phyloP scores from a whole-genome alignment of 805 yeast species.

The Lachancea fermentati region DNA sequence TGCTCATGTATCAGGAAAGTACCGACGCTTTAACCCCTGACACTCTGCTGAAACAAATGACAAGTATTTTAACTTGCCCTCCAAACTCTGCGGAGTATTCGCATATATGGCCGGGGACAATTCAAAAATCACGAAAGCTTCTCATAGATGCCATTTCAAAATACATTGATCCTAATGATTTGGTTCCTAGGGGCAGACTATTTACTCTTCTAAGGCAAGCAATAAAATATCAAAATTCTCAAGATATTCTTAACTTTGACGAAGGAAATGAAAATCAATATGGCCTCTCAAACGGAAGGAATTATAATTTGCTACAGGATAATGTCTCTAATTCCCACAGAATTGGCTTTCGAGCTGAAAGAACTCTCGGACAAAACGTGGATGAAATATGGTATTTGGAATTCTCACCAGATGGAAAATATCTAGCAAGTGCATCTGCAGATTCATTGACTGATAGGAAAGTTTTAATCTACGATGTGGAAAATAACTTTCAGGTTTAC shows the following conservation, averaged over 20 bases:
- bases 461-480: slow-evolving; percentile 60
- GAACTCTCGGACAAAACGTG: slow-evolving; percentile 39
- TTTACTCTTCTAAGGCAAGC: slow-evolving; percentile 49
- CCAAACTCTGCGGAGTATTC: slow-evolving; percentile 16
- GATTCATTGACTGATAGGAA: slow-evolving; percentile 43
- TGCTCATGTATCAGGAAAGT: slow-evolving; percentile 13
- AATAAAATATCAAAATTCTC: slow-evolving; percentile 38
- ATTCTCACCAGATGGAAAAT: slow-evolving; percentile 73
- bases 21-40: slow-evolving; percentile 20
- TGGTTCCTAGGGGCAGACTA: slow-evolving; percentile 50
- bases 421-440: slow-evolving; percentile 69
- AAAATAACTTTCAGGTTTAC: slow-evolving; percentile 37
- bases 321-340: slow-evolving; percentile 17
- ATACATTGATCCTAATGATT: slow-evolving; percentile 45
- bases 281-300: slow-evolving; percentile 13
- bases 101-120: slow-evolving; percentile 32
- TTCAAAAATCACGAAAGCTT: slow-evolving; percentile 34
- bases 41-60: slow-evolving; percentile 27
- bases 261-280: slow-evolving; percentile 10
- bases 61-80: slow-evolving; percentile 29
- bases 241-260: slow-evolving; percentile 33
- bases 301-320: slow-evolving; percentile 19
- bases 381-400: slow-evolving; percentile 82
- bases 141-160: slow-evolving; percentile 40
- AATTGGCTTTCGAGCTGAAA: slow-evolving; percentile 17